phyloP scores from a whole-genome alignment of 345 rosid genomes.

The Schrenkiella parvula region DNA sequence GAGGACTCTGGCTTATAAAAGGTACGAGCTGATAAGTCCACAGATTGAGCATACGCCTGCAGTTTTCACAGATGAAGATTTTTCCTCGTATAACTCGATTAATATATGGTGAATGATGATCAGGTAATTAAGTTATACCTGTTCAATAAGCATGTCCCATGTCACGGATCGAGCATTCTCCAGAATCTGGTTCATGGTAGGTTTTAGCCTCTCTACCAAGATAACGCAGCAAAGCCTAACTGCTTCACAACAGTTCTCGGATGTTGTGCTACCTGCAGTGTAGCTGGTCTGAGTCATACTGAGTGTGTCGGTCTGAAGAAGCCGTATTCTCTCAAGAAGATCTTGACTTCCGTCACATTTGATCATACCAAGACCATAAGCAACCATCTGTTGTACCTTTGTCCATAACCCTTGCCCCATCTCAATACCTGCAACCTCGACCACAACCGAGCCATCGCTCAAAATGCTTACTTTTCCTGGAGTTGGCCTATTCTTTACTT shows the following conservation, averaged over 20 bases:
- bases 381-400: slow-evolving; percentile 86
- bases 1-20: slow-evolving; percentile 49
- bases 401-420: slow-evolving; percentile 96
- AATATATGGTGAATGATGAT: neutral
- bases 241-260: slow-evolving; percentile 85
- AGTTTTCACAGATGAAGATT: slow-evolving; percentile 4
- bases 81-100: neutral
- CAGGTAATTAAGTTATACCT: slow-evolving; percentile 41
- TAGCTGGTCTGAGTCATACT: slow-evolving; percentile 72
- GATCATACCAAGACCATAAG: slow-evolving; percentile 66
- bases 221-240: slow-evolving; percentile 61
- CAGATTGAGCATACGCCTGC: slow-evolving; percentile 63
- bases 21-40: slow-evolving; percentile 59
- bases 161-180: slow-evolving; percentile 46
- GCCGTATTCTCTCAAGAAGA: slow-evolving; percentile 60
- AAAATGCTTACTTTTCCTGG: slow-evolving; percentile 86
- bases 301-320: slow-evolving; percentile 67
- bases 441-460: slow-evolving; percentile 79
- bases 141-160: slow-evolving; percentile 69
- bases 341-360: slow-evolving; percentile 42
- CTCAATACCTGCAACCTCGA: slow-evolving; percentile 92
- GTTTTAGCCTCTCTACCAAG: slow-evolving; percentile 63
- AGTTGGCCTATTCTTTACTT: slow-evolving; percentile 46
- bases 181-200: slow-evolving; percentile 41
- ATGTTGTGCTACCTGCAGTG: slow-evolving; percentile 83